Conservation (phyloP, 2,329 filamentous ascomycete species). For the Aureobasidium leucospermi region DNA sequence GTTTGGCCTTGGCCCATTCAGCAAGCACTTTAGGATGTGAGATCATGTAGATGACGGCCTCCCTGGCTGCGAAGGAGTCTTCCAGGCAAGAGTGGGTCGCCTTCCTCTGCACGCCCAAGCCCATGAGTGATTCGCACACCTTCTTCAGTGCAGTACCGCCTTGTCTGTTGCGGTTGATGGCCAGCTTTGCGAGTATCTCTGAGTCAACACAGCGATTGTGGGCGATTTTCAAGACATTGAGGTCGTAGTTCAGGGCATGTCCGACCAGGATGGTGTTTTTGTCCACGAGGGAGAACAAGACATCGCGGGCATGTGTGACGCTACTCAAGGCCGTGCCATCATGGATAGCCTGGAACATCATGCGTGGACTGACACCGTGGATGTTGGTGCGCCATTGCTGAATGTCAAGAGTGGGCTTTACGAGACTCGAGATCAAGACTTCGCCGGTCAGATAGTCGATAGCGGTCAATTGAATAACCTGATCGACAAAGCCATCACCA, state of each 20-base stretch:
- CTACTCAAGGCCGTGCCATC: background rate
- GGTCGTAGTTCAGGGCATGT: constrained; percentile 5
- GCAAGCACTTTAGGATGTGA: background rate
- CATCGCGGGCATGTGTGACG: background rate
- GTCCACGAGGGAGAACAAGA: background rate
- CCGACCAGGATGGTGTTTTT: constrained; percentile 1
- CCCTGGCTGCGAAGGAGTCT: background rate
- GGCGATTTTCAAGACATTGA: background rate
- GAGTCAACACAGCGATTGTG: constrained; percentile 1
- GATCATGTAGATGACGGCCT: constrained; percentile 4
- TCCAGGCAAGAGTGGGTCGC: background rate
- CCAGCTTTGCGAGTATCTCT: background rate
- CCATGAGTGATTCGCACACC: background rate
- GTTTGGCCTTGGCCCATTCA: background rate
- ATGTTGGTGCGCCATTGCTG: constrained; percentile 2
- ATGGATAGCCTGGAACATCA: background rate
- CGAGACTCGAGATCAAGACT: background rate
- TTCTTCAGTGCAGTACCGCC: background rate
- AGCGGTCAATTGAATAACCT: constrained; percentile 5
- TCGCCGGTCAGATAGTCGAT: constrained; percentile 3
- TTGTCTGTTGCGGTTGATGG: background rate
- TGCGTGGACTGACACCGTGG: background rate
- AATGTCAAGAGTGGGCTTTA: background rate
- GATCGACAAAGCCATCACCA: background rate
- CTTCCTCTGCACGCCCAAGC: background rate